Conservation (phyloP, 2,329 filamentous ascomycete species). For the Byssothecium circinans region DNA sequence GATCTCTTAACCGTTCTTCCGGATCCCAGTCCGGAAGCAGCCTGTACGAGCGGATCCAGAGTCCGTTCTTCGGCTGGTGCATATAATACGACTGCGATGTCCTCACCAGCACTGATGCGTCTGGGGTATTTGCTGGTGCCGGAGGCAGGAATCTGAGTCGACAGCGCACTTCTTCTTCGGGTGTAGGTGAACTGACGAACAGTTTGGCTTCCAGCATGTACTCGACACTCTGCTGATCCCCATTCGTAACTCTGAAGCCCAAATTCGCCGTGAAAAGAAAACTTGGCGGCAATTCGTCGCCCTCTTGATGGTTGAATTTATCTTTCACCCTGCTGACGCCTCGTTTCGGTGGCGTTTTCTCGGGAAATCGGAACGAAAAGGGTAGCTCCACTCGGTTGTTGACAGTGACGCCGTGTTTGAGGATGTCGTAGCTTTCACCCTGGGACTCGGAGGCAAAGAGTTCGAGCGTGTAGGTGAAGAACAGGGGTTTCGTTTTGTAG, state of each 20-base stretch:
- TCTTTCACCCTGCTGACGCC: slow-evolving; percentile 13
- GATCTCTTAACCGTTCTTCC: slow-evolving; percentile 19
- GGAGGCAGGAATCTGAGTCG: slow-evolving; percentile 18
- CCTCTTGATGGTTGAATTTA: slow-evolving; percentile 18
- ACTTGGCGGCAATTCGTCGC: slow-evolving; percentile 24
- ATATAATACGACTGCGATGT: background rate
- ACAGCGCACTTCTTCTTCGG: slow-evolving; percentile 19
- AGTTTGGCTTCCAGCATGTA: slow-evolving; percentile 10
- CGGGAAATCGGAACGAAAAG: slow-evolving; percentile 31
- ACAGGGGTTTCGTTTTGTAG: slow-evolving; percentile 14
- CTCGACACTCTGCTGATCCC: slow-evolving; percentile 3
- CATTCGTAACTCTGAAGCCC: background rate
- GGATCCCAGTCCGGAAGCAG: slow-evolving; percentile 21
- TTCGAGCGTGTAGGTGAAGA: slow-evolving; percentile 20
- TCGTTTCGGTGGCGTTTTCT: slow-evolving; percentile 12
- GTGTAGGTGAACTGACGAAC: slow-evolving; percentile 1
- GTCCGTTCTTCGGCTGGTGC: slow-evolving; percentile 21
- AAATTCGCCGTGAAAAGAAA: background rate
- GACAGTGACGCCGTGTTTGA: slow-evolving; percentile 18
- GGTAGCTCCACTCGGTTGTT: slow-evolving; percentile 27
- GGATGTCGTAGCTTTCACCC: slow-evolving; percentile 25
- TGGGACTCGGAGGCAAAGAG: slow-evolving; percentile 22
- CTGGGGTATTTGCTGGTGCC: slow-evolving; percentile 15
- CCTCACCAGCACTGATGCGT: background rate
- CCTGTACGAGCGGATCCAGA: slow-evolving; percentile 27